These are phyloP conservation scores for Clitocybe nebularis DNA, from an alignment of 1,284 basidiomycete species.

Conservation along the genomic window DNA sequence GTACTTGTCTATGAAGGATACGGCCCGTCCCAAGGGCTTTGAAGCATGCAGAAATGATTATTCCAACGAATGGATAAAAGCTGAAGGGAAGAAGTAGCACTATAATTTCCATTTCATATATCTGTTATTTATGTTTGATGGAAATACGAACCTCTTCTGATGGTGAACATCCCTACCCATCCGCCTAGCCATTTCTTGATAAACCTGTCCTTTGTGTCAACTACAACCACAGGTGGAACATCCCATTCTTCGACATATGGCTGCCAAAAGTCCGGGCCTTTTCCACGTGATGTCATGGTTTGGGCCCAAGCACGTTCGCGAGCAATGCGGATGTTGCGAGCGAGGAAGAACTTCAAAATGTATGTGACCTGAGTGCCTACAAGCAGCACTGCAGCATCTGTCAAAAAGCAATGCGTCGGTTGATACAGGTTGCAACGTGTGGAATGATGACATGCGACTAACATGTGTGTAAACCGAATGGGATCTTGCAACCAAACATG, in stretches of 20 bases:
- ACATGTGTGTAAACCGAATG: conserved; percentile 70
- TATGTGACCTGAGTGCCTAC: conserved; percentile 67
- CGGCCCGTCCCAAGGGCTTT: conserved; percentile 12
- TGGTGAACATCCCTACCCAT: conserved; percentile 46
- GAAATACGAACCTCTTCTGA: conserved; percentile 33
- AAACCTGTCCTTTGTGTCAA: conserved; percentile 26
- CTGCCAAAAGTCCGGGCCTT: conserved; percentile 80
- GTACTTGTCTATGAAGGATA: conserved; percentile 3
- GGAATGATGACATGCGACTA: conserved; percentile 17
- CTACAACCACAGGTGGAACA: conserved; percentile 48
- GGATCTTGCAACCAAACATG: conserved; percentile 58
- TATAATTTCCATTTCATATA: conserved; percentile 23
- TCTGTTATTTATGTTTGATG: not conserved
- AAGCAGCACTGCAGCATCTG: conserved; percentile 74
- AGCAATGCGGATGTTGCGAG: conserved; percentile 73
- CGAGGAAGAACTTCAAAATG: conserved; percentile 78
- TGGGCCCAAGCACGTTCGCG: conserved; percentile 76
- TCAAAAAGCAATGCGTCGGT: too few species aligned
- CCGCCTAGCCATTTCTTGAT: conserved; percentile 42
- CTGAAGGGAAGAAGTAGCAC: conserved; percentile 69
- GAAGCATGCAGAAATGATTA: conserved; percentile 11
- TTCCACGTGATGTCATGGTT: conserved; percentile 75
- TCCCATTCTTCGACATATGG: conserved; percentile 89
- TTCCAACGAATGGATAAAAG: conserved; percentile 11
- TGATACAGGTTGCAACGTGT: too few species aligned